Evolutionary conservation across 345 rosid species (phyloP).

Genomic region (Leavenworthia alabamica): DNA sequence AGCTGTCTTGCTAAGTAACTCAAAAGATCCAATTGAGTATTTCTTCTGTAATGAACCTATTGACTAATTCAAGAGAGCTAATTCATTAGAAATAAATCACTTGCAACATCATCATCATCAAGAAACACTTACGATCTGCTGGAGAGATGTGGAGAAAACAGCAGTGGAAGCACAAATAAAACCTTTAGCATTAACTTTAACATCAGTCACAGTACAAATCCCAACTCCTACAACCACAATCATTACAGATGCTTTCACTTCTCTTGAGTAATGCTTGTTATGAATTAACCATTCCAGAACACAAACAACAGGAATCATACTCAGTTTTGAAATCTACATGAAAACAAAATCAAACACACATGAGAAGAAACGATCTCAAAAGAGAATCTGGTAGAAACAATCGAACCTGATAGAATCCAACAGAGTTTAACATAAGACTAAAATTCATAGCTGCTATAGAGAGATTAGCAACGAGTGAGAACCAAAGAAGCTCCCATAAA

Average conservation of each 20-base stretch:
- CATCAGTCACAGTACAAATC: conserved; percentile 93
- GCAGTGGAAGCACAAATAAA: conserved; percentile 78
- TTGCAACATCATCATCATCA: conserved; percentile 6
- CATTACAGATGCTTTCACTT: conserved; percentile 70
- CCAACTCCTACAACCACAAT: conserved; percentile 93
- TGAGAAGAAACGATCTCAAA: background rate
- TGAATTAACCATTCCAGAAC: conserved; percentile 95
- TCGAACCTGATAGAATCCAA: conserved; percentile 96
- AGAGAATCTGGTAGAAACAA: too few species aligned
- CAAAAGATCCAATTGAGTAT: conserved; percentile 86
- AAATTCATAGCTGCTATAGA: conserved; percentile 90
- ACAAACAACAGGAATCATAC: conserved; percentile 98
- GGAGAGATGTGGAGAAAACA: conserved; percentile 74
- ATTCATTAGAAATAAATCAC: conserved; percentile 12
- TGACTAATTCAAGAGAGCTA: conserved; percentile 41
- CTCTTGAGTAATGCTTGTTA: conserved; percentile 68
- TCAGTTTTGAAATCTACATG: conserved; percentile 76
- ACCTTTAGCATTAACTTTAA: conserved; percentile 89
- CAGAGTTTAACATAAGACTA: conserved; percentile 96
- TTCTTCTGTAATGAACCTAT: conserved; percentile 92
- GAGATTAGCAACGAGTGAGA: conserved; percentile 73
- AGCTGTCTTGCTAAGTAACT: conserved; percentile 87
- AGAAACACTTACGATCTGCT: conserved; percentile 71
- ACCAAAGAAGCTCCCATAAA: conserved; percentile 97
- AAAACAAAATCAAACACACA: background rate